These are phyloP conservation scores for Termitomyces sp. DNA, from an alignment of 768 basidiomycete genomes.

Conservation along the genomic window DNA sequence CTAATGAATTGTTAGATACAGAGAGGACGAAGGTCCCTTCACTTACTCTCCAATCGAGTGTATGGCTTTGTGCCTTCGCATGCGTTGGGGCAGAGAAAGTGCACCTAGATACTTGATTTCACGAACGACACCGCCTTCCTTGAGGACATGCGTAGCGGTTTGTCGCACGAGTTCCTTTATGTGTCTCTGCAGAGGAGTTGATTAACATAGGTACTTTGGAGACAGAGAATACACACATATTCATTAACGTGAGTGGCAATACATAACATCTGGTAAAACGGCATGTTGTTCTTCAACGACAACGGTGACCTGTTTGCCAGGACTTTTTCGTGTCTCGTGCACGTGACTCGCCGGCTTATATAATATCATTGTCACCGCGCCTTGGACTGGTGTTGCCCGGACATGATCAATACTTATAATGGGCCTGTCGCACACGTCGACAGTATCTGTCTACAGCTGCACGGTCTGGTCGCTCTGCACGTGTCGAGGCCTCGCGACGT, in stretches of 20 bases:
- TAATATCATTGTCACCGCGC: background rate
- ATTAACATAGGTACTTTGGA: background rate
- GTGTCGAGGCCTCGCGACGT: background rate
- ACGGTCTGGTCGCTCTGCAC: background rate
- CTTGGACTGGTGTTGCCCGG: background rate
- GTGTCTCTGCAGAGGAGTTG: constrained; percentile 42
- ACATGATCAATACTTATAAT: background rate
- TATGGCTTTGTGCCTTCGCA: constrained; percentile 55
- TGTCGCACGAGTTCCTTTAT: constrained; percentile 72
- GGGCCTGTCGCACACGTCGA: background rate
- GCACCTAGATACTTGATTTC: constrained; percentile 73
- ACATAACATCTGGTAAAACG: constrained; percentile 84
- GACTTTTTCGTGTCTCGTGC: background rate
- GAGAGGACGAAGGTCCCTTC: background rate
- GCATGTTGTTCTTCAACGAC: constrained; percentile 44
- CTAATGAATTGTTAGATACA: constrained; percentile 30
- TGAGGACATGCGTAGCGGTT: constrained; percentile 66
- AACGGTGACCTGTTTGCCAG: background rate
- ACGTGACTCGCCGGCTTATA: background rate
- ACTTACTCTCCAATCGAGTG: constrained; percentile 76
- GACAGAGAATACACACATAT: constrained; percentile 48
- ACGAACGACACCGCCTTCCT: constrained; percentile 79
- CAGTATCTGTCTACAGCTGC: constrained; percentile 1
- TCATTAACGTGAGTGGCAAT: constrained; percentile 70
- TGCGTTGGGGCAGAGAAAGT: constrained; percentile 64